Conservation (phyloP, 2,329 filamentous ascomycete genomes). For the Periconia digitata region DNA sequence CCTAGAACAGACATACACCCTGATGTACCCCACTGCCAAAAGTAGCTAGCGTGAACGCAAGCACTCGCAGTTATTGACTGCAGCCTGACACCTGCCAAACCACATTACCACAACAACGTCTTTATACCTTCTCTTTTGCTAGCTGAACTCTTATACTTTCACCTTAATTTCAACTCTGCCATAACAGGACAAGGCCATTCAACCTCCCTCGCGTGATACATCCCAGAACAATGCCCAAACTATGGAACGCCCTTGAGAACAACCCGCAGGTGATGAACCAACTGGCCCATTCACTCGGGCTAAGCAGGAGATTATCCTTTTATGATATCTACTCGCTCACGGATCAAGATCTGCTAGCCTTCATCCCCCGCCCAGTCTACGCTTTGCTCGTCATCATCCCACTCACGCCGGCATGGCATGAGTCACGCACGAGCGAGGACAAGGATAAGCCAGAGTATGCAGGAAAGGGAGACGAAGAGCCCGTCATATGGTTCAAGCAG, state of each 20-base stretch:
- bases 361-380: constrained; percentile 56
- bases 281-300: constrained; percentile 53
- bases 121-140: too few relatives aligned
- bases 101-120: too few relatives aligned
- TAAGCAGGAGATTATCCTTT: constrained; percentile 51
- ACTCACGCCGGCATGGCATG: constrained; percentile 38
- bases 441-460: constrained; percentile 47
- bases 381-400: constrained; percentile 59
- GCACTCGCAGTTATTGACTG: too few relatives aligned
- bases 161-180: neutral
- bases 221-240: constrained; percentile 22
- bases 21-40: too few relatives aligned
- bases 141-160: neutral
- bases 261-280: constrained; percentile 58
- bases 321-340: constrained; percentile 58
- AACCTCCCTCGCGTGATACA: neutral
- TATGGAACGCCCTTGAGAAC: constrained; percentile 48
- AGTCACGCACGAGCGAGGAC: constrained; percentile 47
- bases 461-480: constrained; percentile 51
- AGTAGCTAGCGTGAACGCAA: too few relatives aligned
- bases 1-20: too few relatives aligned
- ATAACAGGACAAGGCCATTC: neutral
- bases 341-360: constrained; percentile 51
- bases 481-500: constrained; percentile 61
- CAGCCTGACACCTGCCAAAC: too few relatives aligned